Evolutionary conservation across 768 basidiomycete genomes (phyloP), one percentile per base, ranked within the genome.

Genomic region (Paxillus ammoniavirescens): DNA sequence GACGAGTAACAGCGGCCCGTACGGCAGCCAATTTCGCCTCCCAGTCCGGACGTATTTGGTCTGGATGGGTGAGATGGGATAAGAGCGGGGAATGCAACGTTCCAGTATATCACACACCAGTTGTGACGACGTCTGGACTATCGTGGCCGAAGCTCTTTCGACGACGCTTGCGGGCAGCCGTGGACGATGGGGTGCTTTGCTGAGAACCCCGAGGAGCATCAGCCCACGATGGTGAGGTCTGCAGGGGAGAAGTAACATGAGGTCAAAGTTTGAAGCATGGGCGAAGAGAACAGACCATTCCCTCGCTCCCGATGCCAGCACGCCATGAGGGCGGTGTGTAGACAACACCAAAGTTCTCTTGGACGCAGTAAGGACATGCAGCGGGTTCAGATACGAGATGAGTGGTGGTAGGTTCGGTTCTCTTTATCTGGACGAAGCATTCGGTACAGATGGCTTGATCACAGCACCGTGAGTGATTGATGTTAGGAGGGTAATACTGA

Each of bases 391-490:
- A 96, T 49, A 94, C 93, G 55, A 98, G 78, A 72, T 98, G 95
- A 0, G 94, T 98, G 7, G 93, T 79, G 0, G 93, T 96, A 6
- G 97, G 93, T 58, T 99, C 97, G 35, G 82, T 84, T 50, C 97
- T 89, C 76, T 98, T 98, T 74, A 99, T 98, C 74, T 98, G 96
- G 18, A 98, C 93, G 65, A 99, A 98, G 68, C 97, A 99, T 73
- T 99, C 97, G 36, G 97, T 98, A 69, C 97, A 99, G 57, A 99
- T 96, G 18, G 91, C 88, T 62, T 99, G 97, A 77, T 96, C 95
- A 69, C 97, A 99, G 69, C 97, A 99, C 66, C 97, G 83, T 37
- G 97, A 98, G 63, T 87, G 88, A 67, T 98, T 98, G 72, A 98
- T 97, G 72, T 98, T 96, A 43, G 89, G 81, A 21, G 97, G 97